Conservation (phyloP, 495 filamentous ascomycete genomes). For the Neurospora sp. region DNA sequence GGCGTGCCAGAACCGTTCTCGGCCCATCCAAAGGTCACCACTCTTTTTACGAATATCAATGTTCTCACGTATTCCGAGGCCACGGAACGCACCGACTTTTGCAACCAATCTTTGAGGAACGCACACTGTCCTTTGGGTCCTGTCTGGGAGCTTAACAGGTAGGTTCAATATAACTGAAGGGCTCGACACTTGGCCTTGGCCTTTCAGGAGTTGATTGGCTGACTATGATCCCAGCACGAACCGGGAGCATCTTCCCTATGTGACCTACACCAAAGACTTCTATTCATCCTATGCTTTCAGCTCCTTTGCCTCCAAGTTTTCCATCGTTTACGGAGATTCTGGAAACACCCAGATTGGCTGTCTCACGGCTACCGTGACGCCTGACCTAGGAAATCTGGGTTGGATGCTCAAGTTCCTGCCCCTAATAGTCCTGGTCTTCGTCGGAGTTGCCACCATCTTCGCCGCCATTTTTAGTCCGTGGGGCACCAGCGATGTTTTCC, state of each 20-base stretch:
- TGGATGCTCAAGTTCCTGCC: conserved; percentile 70
- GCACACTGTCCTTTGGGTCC: conserved; percentile 66
- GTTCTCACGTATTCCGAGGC: conserved; percentile 68
- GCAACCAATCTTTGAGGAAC: conserved; percentile 47
- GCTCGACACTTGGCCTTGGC: background rate
- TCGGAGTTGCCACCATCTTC: conserved; percentile 69
- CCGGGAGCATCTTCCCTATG: conserved; percentile 34
- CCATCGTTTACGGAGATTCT: conserved; percentile 63
- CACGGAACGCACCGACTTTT: conserved; percentile 47
- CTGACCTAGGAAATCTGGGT: conserved; percentile 54
- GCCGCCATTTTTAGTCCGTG: conserved; percentile 88
- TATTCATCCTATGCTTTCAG: conserved; percentile 74
- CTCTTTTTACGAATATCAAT: conserved; percentile 55
- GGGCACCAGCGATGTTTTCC: conserved; percentile 81
- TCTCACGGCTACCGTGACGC: conserved; percentile 69
- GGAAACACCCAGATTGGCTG: conserved; percentile 59
- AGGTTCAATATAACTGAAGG: conserved; percentile 18
- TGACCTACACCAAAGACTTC: conserved; percentile 69
- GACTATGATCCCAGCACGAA: background rate
- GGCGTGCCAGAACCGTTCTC: conserved; percentile 40
- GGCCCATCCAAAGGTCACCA: conserved; percentile 51
- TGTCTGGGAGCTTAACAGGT: conserved; percentile 49
- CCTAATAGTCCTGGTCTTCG: conserved; percentile 63
- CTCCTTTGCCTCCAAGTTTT: conserved; percentile 60
- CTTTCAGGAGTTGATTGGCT: background rate